phyloP scores from a whole-genome alignment of 768 basidiomycete genomes.

The Agrocybe praecox region DNA sequence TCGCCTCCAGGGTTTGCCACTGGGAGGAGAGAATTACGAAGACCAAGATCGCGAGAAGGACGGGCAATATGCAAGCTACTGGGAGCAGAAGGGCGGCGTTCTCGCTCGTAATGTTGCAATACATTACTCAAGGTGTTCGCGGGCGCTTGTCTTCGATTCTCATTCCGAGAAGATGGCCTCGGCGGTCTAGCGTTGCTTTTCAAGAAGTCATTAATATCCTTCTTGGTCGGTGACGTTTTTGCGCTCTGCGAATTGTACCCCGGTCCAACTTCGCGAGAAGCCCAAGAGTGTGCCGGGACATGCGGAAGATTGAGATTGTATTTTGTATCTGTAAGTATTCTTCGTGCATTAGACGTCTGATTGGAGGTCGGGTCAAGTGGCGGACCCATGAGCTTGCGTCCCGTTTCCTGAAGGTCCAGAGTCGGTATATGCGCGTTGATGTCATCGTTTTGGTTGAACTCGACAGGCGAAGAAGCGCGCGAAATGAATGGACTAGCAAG shows the following conservation, averaged over 20 bases:
- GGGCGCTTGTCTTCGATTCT: background rate
- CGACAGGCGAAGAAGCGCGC: slow-evolving; percentile 23
- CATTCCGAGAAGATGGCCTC: background rate
- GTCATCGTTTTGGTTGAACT: background rate
- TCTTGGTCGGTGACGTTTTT: background rate
- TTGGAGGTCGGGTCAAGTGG: background rate
- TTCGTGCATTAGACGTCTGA: slow-evolving; percentile 1
- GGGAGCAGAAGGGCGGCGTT: slow-evolving; percentile 26
- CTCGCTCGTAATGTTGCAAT: slow-evolving; percentile 2
- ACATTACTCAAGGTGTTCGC: background rate
- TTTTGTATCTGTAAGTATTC: slow-evolving; percentile 10
- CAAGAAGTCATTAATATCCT: background rate
- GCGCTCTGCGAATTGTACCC: background rate
- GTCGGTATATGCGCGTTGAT: slow-evolving; percentile 13
- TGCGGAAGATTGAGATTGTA: slow-evolving; percentile 13
- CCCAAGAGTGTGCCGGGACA: no score
- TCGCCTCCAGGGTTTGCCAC: no score
- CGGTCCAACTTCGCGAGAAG: background rate
- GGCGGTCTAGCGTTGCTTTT: background rate
- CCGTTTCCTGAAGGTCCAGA: background rate
- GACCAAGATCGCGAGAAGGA: background rate
- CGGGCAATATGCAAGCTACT: slow-evolving; percentile 15
- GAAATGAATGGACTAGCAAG: slow-evolving; percentile 30
- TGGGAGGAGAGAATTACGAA: background rate
- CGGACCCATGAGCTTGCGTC: background rate